Base-by-base conservation (phyloP, 192 early-diverging fungal species). In the Coemansia sp. region DNA sequence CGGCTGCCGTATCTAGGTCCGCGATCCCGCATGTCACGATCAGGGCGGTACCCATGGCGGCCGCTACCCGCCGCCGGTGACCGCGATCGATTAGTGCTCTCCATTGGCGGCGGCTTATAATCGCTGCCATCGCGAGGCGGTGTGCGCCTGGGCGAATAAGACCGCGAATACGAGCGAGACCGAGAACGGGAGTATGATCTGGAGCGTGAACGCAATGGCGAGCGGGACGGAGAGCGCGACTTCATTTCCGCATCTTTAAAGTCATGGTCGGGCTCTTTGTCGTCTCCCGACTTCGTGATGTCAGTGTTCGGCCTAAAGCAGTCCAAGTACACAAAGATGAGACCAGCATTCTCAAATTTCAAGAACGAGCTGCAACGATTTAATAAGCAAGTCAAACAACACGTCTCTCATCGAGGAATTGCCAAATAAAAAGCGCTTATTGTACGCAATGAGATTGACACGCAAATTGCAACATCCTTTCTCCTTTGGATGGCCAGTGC, bases 51-150 rank as follows among this genome's bases (percentile, higher is more conserved):
- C 27, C 38, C 53, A 3, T 38, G 18, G 21, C 45, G 29, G 14
- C 21, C 35, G 35, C 27, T 36, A 4, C 26, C n/a, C 14, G 32
- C n/a, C 17, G 26, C 30, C 2, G 45, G 45, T 4, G 45, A 47
- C 8, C 45, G 45, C 7, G 27, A 17, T 3, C 45, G 45, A 8
- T 15, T 25, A 26, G 15, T 3, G 5, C 23, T 33, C 21, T 26
- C 52, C 39, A 65, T 41, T 27, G 70, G 63, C 22, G 70, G 63
- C 21, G 70, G 59, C 33, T 47, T 41, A 23, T 66, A 65, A 9
- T 55, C 63, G 8, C 37, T 63, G 11, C 17, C 11, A 1, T 26
- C 50, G 27, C 27, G 45, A 25, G 56, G 35, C 21, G 51, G 30
- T 19, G 53, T 29, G 27, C 43, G 63, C 3, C 51, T 33, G 15